These are phyloP conservation scores for Cladosporium sp. DNA, from an alignment of 2,329 filamentous ascomycete species.

Conservation along the genomic window DNA sequence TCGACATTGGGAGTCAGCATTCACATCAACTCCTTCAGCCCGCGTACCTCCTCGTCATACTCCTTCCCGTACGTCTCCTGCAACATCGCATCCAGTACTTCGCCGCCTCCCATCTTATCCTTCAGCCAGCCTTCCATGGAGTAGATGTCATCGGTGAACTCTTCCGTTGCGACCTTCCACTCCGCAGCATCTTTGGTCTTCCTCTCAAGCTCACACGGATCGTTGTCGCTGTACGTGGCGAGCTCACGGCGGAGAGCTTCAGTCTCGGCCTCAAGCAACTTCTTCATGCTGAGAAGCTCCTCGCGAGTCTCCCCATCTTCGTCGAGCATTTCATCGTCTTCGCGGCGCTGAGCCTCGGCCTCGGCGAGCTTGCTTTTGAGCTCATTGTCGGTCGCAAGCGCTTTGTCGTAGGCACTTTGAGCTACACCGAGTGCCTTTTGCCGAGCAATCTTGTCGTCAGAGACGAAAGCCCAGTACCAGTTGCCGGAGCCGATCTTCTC, in stretches of 20 bases:
- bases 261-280: conserved; percentile 39
- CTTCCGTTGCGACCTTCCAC: conserved; percentile 37
- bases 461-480: conserved; percentile 70
- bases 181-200: conserved; percentile 38
- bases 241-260: conserved; percentile 43
- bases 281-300: conserved; percentile 40
- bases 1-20: background rate
- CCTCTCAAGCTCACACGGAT: conserved; percentile 47
- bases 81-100: conserved; percentile 43
- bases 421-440: conserved; percentile 42
- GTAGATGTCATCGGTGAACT: conserved; percentile 47
- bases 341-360: conserved; percentile 39
- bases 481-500: conserved; percentile 72
- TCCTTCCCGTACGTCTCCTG: conserved; percentile 54
- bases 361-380: conserved; percentile 43
- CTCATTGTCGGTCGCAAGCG: conserved; percentile 37
- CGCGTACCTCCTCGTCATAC: conserved; percentile 55
- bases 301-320: conserved; percentile 37
- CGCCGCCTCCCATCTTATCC: conserved; percentile 36
- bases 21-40: conserved; percentile 44
- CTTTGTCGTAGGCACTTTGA: conserved; percentile 41
- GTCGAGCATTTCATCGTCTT: conserved; percentile 40
- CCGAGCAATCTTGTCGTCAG: conserved; percentile 55
- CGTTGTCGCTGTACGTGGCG: conserved; percentile 47
- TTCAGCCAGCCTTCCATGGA: conserved; percentile 49